Evolutionary conservation across 306 rosid genomes (phyloP).

Genomic region (Senna tora): DNA sequence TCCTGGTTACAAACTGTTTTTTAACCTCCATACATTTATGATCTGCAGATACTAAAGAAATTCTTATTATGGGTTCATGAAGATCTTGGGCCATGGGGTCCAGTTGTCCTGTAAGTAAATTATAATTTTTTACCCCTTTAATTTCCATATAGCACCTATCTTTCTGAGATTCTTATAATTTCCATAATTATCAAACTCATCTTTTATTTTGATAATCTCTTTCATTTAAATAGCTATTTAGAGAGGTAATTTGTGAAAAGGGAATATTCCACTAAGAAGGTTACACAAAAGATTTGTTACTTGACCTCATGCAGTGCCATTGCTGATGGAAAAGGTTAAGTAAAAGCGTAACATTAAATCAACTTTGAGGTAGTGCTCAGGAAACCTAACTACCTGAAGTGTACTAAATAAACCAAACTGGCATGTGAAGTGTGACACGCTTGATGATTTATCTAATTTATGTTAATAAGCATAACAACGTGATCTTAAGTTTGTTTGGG

Average conservation of each 20-base stretch:
- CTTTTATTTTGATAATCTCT: slow-evolving; percentile 25
- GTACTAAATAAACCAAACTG: slow-evolving; percentile 16
- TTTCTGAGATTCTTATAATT: neutral
- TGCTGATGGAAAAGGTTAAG: neutral
- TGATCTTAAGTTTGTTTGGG: slow-evolving; percentile 21
- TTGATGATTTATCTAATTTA: slow-evolving; percentile 13
- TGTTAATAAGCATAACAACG: slow-evolving; percentile 8
- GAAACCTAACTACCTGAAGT: slow-evolving; percentile 3
- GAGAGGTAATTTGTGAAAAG: slow-evolving; percentile 16
- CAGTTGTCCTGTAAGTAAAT: slow-evolving; percentile 78
- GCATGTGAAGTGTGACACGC: slow-evolving; percentile 15
- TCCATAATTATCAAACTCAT: slow-evolving; percentile 6
- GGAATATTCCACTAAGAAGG: slow-evolving; percentile 16
- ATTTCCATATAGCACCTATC: neutral
- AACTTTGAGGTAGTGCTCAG: slow-evolving; percentile 8
- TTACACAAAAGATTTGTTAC: neutral
- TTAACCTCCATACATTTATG: neutral
- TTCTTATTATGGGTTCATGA: slow-evolving; percentile 82
- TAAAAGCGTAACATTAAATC: neutral
- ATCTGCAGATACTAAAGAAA: slow-evolving; percentile 80
- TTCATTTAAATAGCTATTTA: slow-evolving; percentile 23
- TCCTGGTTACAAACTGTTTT: neutral
- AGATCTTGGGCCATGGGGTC: slow-evolving; percentile 99
- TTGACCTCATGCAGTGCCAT: slow-evolving; percentile 6
- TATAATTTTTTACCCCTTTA: slow-evolving; percentile 16